These are phyloP conservation scores for Trametopsis cervina DNA, from an alignment of 768 basidiomycete genomes.

Conservation along the genomic window DNA sequence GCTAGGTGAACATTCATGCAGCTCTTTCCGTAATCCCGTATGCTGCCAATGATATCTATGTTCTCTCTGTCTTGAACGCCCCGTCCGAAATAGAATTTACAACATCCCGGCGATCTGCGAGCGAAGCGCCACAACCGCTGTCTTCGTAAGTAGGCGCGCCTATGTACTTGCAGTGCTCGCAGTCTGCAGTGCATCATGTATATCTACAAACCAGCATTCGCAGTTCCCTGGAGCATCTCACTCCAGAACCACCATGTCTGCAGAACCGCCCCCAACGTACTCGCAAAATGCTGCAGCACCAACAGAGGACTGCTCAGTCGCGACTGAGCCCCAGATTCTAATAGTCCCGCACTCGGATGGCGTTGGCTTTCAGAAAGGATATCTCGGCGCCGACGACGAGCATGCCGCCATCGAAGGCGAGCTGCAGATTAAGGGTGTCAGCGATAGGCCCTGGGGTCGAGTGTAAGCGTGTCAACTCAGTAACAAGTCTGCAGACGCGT, in stretches of 20 bases:
- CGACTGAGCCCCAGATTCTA: conserved; percentile 52
- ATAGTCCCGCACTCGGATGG: conserved; percentile 66
- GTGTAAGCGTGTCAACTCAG: conserved; percentile 59
- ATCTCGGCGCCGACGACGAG: conserved; percentile 77
- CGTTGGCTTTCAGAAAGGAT: conserved; percentile 80
- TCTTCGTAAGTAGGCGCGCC: background rate
- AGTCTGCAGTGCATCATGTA: background rate
- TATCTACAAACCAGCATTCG: background rate
- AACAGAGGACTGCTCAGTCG: conserved; percentile 5
- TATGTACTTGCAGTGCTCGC: background rate
- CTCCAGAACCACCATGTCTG: conserved; percentile 13
- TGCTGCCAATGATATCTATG: no score
- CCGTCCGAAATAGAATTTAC: no score
- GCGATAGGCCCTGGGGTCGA: conserved; percentile 52
- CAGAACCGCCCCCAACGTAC: conserved; percentile 23
- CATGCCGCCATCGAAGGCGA: conserved; percentile 82
- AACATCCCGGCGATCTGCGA: no score
- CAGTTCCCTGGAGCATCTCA: background rate
- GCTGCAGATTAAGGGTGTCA: conserved; percentile 72
- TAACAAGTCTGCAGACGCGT: no score
- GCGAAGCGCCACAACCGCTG: no score
- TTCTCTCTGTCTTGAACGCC: no score
- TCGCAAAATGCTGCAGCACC: conserved; percentile 15
- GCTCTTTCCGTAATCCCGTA: no score
- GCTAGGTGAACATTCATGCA: no score